phyloP scores from a whole-genome alignment of 345 rosid genomes.

The Mangifera indica region DNA sequence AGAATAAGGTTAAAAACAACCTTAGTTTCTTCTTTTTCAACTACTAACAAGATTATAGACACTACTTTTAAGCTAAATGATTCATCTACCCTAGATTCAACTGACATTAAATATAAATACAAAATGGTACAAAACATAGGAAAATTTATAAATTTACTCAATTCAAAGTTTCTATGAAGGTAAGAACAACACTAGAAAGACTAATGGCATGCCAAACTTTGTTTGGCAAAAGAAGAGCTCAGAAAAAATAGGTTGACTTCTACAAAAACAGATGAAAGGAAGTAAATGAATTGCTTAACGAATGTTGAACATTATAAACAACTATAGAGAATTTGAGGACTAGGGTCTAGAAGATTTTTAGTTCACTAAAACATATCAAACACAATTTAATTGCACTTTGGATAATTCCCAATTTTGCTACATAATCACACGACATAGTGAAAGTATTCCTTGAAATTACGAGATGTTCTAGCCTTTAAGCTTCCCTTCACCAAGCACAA shows the following conservation, averaged over 20 bases:
- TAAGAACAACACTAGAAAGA: neutral
- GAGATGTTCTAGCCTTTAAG: too few species aligned
- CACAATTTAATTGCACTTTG: neutral
- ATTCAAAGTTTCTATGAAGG: neutral
- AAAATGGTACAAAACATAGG: neutral
- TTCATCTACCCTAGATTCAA: neutral
- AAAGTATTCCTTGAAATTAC: too few species aligned
- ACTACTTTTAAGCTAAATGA: neutral
- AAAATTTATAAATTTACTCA: neutral
- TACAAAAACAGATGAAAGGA: slow-evolving; percentile 13
- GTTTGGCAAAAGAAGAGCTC: slow-evolving; percentile 31
- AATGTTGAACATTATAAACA: neutral
- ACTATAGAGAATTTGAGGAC: neutral
- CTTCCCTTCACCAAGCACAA: too few species aligned
- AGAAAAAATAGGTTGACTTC: slow-evolving; percentile 23
- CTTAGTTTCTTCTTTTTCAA: neutral
- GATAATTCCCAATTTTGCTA: neutral
- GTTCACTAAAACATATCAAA: neutral
- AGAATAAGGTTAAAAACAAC: neutral
- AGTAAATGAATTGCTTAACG: neutral
- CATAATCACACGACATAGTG: neutral
- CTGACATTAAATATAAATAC: neutral
- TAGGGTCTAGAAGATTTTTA: neutral
- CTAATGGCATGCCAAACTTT: slow-evolving; percentile 25
- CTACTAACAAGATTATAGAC: neutral